Conservation (phyloP, 345 rosid genomes). For the Populus nigra region DNA sequence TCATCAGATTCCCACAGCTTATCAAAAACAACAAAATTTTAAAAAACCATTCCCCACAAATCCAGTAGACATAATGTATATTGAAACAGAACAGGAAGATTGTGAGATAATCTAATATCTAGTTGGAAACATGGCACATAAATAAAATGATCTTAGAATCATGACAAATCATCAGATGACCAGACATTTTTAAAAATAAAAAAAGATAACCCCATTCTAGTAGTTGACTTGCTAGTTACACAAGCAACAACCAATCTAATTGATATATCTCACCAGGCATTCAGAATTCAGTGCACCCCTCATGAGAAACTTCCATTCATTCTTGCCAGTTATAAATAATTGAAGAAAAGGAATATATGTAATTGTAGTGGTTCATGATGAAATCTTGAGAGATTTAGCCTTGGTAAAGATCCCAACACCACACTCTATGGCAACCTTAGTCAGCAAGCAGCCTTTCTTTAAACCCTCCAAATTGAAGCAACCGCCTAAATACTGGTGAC, state of each 20-base stretch:
- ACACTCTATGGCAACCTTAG: conserved; percentile 69
- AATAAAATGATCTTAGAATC: background rate
- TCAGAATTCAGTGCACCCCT: background rate
- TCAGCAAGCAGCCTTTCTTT: conserved; percentile 66
- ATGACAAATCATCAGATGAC: background rate
- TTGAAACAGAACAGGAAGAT: no score
- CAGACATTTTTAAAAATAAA: no score
- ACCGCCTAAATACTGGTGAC: conserved; percentile 46
- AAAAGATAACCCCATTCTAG: background rate
- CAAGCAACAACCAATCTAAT: background rate
- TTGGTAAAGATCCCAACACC: conserved; percentile 77
- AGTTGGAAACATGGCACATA: background rate
- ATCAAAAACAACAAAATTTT: no score
- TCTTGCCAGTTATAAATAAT: background rate
- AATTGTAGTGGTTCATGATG: no score
- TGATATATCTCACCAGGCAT: background rate
- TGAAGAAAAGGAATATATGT: no score
- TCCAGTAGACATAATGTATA: background rate
- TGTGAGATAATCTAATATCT: no score
- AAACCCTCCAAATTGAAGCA: conserved; percentile 63
- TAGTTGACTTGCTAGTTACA: background rate
- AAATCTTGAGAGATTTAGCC: conserved; percentile 24
- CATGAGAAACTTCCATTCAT: background rate
- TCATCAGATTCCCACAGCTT: background rate
- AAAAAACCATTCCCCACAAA: background rate